Percentiles rank a stretch among this genome's conserved stretches.
Conservation (phyloP, 352 stramenopile species). For the Albugo laibachii region DNA sequence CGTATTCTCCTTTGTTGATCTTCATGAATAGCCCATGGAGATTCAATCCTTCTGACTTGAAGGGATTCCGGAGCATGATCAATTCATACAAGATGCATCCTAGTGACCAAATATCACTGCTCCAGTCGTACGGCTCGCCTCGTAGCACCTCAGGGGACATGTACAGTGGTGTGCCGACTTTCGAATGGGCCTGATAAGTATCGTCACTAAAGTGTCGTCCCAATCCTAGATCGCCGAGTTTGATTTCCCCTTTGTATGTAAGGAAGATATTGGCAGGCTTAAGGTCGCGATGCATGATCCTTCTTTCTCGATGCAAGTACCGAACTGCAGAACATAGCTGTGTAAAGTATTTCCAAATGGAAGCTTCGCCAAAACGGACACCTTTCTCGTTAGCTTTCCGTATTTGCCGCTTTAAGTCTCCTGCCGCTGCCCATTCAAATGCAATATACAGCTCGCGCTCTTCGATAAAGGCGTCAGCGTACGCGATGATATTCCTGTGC, state of each 20-base stretch:
- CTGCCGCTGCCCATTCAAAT: conserved; percentile 86
- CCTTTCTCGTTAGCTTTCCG: conserved; percentile 74
- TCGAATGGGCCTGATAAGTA: conserved; percentile 68
- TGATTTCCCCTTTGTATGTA: conserved; percentile 79
- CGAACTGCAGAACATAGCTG: conserved; percentile 75
- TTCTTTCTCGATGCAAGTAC: conserved; percentile 60
- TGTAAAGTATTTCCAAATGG: conserved; percentile 87
- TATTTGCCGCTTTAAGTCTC: conserved; percentile 85
- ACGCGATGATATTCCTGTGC: conserved; percentile 86
- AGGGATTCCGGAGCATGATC: conserved; percentile 84
- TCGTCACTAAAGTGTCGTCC: conserved; percentile 60
- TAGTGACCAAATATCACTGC: conserved; percentile 89
- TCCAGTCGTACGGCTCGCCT: conserved; percentile 89
- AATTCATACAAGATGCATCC: conserved; percentile 93
- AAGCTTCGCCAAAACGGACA: conserved; percentile 76
- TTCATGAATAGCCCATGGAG: conserved; percentile 85
- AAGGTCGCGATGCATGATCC: conserved; percentile 88
- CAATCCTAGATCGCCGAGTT: conserved; percentile 71
- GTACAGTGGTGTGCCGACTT: conserved; percentile 88
- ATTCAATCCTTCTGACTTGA: conserved; percentile 84
- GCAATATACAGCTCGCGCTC: conserved; percentile 84
- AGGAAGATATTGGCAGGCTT: conserved; percentile 91
- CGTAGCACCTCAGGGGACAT: conserved; percentile 89
- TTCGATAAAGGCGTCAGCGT: conserved; percentile 81
- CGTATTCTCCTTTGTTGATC: conserved; percentile 73